A percentile compares a stretch with the other conserved stretches of the same genome.
Evolutionary conservation across 305 asterid species (phyloP).

Genomic region (Monarda citriodora): DNA sequence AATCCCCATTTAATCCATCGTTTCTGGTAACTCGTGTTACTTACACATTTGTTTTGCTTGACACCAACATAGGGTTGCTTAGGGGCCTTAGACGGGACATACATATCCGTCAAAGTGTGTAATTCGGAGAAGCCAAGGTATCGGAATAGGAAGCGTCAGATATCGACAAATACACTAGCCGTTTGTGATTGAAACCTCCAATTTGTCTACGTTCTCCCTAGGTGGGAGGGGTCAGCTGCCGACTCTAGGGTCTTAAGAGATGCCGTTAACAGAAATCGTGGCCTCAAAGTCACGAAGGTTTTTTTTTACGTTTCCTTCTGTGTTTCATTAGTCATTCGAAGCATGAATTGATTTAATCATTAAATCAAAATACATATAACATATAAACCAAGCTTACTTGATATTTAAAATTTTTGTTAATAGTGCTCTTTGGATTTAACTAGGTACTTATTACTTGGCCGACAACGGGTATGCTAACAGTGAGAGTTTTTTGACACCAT

Average conservation of each 20-base stretch:
- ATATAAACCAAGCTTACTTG: too few species aligned
- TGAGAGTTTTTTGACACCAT: neutral
- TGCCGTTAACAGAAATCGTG: neutral
- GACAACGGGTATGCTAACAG: neutral
- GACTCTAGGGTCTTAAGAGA: neutral
- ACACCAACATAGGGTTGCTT: neutral
- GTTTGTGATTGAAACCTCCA: neutral
- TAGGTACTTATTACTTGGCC: neutral
- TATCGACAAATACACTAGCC: neutral
- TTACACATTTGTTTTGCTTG: too few species aligned
- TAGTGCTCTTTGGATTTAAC: neutral
- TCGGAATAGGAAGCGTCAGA: neutral
- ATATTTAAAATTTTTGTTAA: too few species aligned
- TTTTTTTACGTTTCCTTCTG: too few species aligned
- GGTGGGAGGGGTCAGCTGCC: neutral
- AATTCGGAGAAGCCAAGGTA: neutral
- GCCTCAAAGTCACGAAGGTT: neutral
- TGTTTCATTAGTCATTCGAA: too few species aligned
- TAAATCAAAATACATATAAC: too few species aligned
- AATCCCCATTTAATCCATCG: too few species aligned
- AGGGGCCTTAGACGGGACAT: too few species aligned
- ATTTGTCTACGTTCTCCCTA: neutral
- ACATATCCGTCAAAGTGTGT: too few species aligned
- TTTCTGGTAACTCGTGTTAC: too few species aligned
- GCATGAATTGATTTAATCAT: neutral